Evolutionary conservation across 257 asterid genomes (phyloP), one percentile per base, ranked within the genome.

Genomic region (Rauvolfia tetraphylla): DNA sequence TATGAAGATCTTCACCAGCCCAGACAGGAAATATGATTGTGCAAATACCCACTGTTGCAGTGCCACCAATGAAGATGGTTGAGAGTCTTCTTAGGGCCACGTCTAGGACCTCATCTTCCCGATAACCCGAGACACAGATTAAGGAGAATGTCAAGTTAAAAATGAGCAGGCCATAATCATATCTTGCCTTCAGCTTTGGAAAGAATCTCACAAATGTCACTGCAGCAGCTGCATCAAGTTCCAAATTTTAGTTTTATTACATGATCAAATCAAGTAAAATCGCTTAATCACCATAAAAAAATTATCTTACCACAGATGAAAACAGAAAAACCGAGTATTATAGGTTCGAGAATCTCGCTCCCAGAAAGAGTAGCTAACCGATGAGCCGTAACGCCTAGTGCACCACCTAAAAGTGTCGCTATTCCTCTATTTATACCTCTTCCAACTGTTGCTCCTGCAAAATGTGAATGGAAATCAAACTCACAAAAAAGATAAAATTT

Each of bases 1-100:
- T 79, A 54, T 91, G 96, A 62, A 92, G 90, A 78, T 92, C 94
- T 41, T 80, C 81, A 39, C 97, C 98, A 62, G 97, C 97, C 97
- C 98, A 91, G 5, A 87, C 87, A 0, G 97, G 98, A 67, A 83
- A 85, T 36, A 91, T 71, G 14, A 87, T 48, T 27, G 85, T 70
- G 70, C 92, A 89, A 20, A 85, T 66, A 53, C 83, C 57, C 0
- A 93, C 0, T 0, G 95, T 39, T 34, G 81, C 83, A 5, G 56
- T 49, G 17, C 88, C 90, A 41, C 98, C 97, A 12, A 93, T 83
- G 22, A 83, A 74, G 57, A 91, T 79, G 0, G 97, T 91, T 39
- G 87, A 78, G 27, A 93, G 70, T 63, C 97, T 83, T 79, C 79
- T 81, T 1, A 83, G 78, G 5, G 92, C 92, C 82, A 86, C 83